Base-by-base conservation (phyloP, 2,329 filamentous ascomycete genomes). In the Fusarium robinianum region DNA sequence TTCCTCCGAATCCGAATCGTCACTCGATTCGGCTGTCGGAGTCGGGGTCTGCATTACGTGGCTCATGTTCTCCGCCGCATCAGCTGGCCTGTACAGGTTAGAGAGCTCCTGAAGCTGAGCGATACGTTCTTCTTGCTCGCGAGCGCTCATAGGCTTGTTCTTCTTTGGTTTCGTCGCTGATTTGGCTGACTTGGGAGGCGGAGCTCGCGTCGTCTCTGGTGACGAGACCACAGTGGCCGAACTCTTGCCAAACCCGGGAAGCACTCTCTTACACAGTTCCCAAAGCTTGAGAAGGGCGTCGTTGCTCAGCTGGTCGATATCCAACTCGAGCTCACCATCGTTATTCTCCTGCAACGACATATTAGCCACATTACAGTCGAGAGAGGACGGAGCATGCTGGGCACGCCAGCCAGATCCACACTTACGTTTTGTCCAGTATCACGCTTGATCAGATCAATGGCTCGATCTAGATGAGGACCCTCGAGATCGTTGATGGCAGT, bases 391-490 rank as follows among this genome's bases (percentile, higher is more conserved):
- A n/a, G n/a, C n/a, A n/a, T n/a, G n/a, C n/a, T n/a, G n/a, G n/a
- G n/a, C n/a, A n/a, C n/a, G n/a, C n/a, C n/a, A n/a, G n/a, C n/a
- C n/a, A n/a, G n/a, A 7, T 6, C 31, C 45, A 67, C 73, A 78
- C 76, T 81, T 78, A 73, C 94, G 76, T 76, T 86, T 75, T 71
- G 88, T 72, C 74, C 88, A 69, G 72, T 95, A 56, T 95, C 92
- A 54, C 82, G 83, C 66, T 95, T 90, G 63, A 99, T 97, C 51
- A 97, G 91, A 47, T 87, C 83, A 21, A 96, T 88, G 1, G 92
- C 90, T 56, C 83, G 82, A 35, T 85, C 80, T 62, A 96, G 86
- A 55, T 89, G 84, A n/a, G 77, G 75, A 35, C 87, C 85, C 12
- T 90, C 84, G 44, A 97, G 81, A 51, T 85, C 84, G 59, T 85